Evolutionary conservation across 2,329 filamentous ascomycete species (phyloP), one percentile per base, ranked within the genome.

Genomic region (Colletotrichum shisoi): DNA sequence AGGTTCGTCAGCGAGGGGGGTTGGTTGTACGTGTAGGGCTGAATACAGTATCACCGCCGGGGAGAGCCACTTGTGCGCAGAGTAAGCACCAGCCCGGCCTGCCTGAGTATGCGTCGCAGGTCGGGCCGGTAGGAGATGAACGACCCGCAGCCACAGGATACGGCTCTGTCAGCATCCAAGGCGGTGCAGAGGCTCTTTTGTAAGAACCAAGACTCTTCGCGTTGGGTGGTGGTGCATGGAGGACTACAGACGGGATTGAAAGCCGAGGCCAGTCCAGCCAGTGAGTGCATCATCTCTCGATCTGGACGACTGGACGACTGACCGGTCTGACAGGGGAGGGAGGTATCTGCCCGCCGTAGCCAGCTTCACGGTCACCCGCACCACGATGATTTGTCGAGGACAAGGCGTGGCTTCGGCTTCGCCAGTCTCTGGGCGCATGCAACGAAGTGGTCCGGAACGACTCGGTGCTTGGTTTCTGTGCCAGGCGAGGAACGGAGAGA

Each of bases 41-140:
- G 64, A 67, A 61, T 56, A 51, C 24, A 37, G 27, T 31, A 8
- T 31, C 27, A 31, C 27, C 27, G 7, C 27, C 46, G 21, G 37
- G 17, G 53, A 46, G 46, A 19, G 42, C 27, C 58, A 39, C 39
- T 40, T 24, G 44, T 66, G 61, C 27, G 27, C 61, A 31, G 42
- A 59, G 57, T 67, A 67, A 67, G 64, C 64, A 67, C 64, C 60
- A 67, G 64, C 61, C 64, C 40, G 48, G 45, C 19, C 52, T 57
- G 59, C 53, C 52, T 57, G 37, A n/a, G 49, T 34, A 67, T 63
- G 64, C 61, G 64, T 64, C 63, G 64, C 61, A 67, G 54, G 42
- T 67, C 61, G 54, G 48, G 46, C 61, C 64, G 64, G 39, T 44
- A 48, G 27, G 40, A 40, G 34, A 51, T 40, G 39, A 44, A 58